Conservation (phyloP, 2,329 filamentous ascomycete genomes). For the Chrysosporium keratinophilum region DNA sequence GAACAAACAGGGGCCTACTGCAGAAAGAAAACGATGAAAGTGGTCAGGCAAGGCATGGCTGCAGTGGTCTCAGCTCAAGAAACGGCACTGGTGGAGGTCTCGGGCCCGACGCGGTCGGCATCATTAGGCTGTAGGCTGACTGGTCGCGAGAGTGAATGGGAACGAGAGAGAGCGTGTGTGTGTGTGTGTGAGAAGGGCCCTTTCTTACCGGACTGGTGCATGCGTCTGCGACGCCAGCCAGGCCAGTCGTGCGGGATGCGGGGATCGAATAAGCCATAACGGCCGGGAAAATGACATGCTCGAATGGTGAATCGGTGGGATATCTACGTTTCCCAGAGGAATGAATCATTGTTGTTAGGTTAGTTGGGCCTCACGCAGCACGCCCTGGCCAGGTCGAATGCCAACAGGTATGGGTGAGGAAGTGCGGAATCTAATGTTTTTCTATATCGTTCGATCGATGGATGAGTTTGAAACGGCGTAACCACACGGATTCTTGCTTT, state of each 20-base stretch:
- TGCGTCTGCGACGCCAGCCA: background rate
- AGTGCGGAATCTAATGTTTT: background rate
- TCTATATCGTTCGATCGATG: background rate
- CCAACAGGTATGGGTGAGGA: background rate
- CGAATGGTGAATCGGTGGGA: background rate
- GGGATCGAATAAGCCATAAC: background rate
- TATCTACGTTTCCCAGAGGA: background rate
- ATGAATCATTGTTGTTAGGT: background rate
- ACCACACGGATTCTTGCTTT: background rate
- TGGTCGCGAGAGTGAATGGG: background rate
- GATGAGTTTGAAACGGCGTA: background rate
- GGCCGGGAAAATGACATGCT: background rate
- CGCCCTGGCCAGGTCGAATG: background rate
- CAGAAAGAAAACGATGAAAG: background rate
- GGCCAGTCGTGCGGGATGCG: constrained; percentile 3
- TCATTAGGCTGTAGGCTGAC: background rate
- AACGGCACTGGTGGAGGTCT: background rate
- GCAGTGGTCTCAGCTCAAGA: background rate
- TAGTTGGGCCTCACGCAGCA: background rate
- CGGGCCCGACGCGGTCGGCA: constrained; percentile 1
- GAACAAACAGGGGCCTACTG: background rate
- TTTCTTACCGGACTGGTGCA: background rate
- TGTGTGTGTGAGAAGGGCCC: background rate
- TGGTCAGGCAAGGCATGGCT: background rate
- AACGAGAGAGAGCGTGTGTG: background rate